Conservation (phyloP, 2,329 filamentous ascomycete genomes). For the Sarocladiaceae sp. region DNA sequence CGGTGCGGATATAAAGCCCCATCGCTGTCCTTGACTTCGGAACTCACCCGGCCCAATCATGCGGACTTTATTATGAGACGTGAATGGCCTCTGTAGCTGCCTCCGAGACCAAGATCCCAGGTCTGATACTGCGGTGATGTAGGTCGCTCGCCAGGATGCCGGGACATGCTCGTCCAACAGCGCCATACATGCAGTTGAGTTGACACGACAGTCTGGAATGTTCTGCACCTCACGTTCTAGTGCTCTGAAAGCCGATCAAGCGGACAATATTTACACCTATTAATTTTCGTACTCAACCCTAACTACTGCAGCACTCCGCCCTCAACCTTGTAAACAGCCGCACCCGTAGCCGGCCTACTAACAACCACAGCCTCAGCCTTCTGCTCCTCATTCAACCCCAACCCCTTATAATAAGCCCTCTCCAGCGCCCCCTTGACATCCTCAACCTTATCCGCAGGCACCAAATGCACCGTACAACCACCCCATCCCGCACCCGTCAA, state of each 20-base stretch:
- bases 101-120: no score
- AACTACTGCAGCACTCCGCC: slow-evolving; percentile 12
- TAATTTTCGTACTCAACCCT: slow-evolving; percentile 13
- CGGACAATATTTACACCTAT: background rate
- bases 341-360: slow-evolving; percentile 78
- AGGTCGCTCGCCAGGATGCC: no score
- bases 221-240: no score
- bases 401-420: slow-evolving; percentile 75
- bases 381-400: slow-evolving; percentile 63
- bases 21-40: no score
- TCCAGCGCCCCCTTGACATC: slow-evolving; percentile 74
- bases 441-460: slow-evolving; percentile 77
- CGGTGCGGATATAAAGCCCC: no score
- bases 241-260: background rate
- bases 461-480: slow-evolving; percentile 90
- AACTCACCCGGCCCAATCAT: no score
- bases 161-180: no score
- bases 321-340: slow-evolving; percentile 45
- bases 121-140: no score
- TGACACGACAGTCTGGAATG: no score
- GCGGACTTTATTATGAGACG: no score
- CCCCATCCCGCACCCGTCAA: slow-evolving; percentile 96
- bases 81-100: no score
- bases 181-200: no score
- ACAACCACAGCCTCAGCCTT: slow-evolving; percentile 78